Evolutionary conservation across 192 early-diverging fungal species (phyloP).

Genomic region (Coemansia sp.): DNA sequence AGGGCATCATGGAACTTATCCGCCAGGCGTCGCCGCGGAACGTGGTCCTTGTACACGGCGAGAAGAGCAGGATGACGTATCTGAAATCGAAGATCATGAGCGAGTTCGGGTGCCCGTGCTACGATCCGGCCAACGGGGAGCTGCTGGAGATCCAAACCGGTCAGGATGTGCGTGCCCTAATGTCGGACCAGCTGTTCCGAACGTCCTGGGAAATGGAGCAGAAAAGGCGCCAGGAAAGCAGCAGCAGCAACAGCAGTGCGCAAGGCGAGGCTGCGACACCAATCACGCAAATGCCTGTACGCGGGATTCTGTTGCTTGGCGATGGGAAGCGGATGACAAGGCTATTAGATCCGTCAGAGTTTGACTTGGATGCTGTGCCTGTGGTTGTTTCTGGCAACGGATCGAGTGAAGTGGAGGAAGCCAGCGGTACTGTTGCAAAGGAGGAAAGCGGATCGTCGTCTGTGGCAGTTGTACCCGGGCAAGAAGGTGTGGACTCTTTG

Average conservation of each 20-base stretch:
- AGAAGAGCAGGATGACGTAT: conserved; percentile 83
- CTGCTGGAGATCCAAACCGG: conserved; percentile 68
- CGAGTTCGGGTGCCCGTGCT: conserved; percentile 81
- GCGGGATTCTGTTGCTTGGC: conserved; percentile 41
- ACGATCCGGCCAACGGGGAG: conserved; percentile 86
- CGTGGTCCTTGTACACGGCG: conserved; percentile 94
- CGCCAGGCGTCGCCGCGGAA: conserved; percentile 84
- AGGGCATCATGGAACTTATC: conserved; percentile 96
- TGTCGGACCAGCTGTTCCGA: conserved; percentile 47
- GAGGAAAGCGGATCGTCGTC: background rate
- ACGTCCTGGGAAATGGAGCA: conserved; percentile 43
- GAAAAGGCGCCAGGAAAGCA: conserved; percentile 17
- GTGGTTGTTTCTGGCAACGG: background rate
- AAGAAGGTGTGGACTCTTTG: background rate
- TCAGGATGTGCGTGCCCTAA: conserved; percentile 61
- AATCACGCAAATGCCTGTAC: conserved; percentile 43
- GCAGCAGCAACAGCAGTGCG: background rate
- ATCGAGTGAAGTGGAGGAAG: background rate
- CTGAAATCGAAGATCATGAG: conserved; percentile 77
- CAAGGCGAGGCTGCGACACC: conserved; percentile 10
- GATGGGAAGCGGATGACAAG: conserved; percentile 32
- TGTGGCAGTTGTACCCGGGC: background rate
- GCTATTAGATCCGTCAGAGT: conserved; percentile 46
- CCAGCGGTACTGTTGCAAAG: background rate
- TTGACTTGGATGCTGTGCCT: conserved; percentile 36